Evolutionary conservation across 148 eudicot species (phyloP), one percentile per base, ranked within the genome.

Genomic region (Chenopodium berlandieri): DNA sequence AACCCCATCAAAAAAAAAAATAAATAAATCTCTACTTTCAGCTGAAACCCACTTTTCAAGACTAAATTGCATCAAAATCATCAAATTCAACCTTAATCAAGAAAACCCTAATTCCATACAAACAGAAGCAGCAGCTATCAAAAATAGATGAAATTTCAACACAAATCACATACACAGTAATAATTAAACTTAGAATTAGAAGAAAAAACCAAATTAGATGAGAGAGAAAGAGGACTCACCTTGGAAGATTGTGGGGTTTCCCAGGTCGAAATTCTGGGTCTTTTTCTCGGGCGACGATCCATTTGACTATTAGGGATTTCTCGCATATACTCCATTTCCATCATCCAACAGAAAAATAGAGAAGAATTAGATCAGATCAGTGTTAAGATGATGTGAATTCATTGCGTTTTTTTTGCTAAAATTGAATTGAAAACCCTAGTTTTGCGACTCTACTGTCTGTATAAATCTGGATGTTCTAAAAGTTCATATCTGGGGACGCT

Each of bases 271-370:
- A 91, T 73, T 82, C 91, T 85, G 16, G 90, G 91, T 17, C 94
- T 84, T 82, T 91, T 91, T 79, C 90, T 85, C 2, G 94, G 94
- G 14, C 92, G 90, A 68, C 94, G 92, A 86, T 91, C 94, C 86
- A 86, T 88, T 47, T 91, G 86, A 82, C 58, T 30, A 68, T 79
- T 80, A 16, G 87, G 87, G 63, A 83, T 80, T 83, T 90, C 90
- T 79, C 85, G 80, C 32, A 72, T 37, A 79, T 78, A 86, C 80
- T 90, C 90, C 92, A 90, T 90, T 81, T 82, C 86, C 86, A 80
- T 79, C 75, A 82, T 73, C 81, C 76, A 34, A 77, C 13, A 73
- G 31, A 72, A 48, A 56, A 56, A 17, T 19, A 19, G 22, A 74
- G 2, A 47, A 32, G 56, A 4, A 23, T 75, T 22, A 73, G 56